A percentile compares a stretch with the other conserved stretches of the same genome.
phyloP scores from a whole-genome alignment of 2,329 filamentous ascomycete genomes.

The Chrysoporthe austroafricana region DNA sequence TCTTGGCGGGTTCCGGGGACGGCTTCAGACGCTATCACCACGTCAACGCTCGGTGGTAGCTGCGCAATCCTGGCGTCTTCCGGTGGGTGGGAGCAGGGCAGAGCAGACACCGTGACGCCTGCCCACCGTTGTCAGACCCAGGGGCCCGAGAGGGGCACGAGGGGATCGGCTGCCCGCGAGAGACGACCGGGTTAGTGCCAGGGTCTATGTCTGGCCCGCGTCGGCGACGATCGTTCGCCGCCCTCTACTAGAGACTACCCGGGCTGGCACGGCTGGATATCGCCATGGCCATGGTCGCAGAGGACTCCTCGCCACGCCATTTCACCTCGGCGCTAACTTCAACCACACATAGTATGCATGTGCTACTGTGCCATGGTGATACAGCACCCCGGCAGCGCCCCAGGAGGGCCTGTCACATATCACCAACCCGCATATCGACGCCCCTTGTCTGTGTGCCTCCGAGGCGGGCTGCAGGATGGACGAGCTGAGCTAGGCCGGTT shows the following conservation, averaged over 20 bases:
- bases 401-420: background rate
- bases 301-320: too few relatives aligned
- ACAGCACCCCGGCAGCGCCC: background rate
- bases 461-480: background rate
- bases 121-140: too few relatives aligned
- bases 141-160: too few relatives aligned
- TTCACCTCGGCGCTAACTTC: background rate
- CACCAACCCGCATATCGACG: background rate
- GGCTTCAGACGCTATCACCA: background rate
- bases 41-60: background rate
- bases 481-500: conserved; percentile 15
- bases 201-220: too few relatives aligned
- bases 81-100: too few relatives aligned
- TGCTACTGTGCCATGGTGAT: background rate
- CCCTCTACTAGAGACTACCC: too few relatives aligned
- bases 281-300: too few relatives aligned
- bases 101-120: too few relatives aligned
- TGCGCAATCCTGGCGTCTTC: background rate
- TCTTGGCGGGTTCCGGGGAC: background rate
- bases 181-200: too few relatives aligned
- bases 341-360: background rate
- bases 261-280: too few relatives aligned
- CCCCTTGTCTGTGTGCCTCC: background rate
- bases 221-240: too few relatives aligned
- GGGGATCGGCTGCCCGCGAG: too few relatives aligned